phyloP scores from a whole-genome alignment of 805 yeast genomes.

The Monosporozyma aerobia region DNA sequence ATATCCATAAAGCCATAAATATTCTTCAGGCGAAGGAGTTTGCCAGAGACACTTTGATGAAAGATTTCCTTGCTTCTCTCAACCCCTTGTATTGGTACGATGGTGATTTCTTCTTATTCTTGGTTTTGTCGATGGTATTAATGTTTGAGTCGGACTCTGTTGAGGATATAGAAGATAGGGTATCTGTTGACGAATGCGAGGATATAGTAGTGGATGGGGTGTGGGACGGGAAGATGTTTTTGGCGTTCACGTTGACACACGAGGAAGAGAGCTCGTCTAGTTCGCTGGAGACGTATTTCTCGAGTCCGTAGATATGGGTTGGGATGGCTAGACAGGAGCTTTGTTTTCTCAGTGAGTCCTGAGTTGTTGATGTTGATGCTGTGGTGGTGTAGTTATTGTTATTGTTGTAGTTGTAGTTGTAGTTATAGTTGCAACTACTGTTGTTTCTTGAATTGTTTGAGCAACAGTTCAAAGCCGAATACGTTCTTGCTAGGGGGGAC shows the following conservation, averaged over 20 bases:
- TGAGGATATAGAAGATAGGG: no score
- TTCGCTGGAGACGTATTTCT: conserved; percentile 21
- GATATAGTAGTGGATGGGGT: no score
- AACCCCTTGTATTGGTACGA: no score
- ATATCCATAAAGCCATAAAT: not conserved
- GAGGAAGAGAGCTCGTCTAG: conserved; percentile 15
- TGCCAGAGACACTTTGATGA: conserved; percentile 5
- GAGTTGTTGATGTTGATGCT: not conserved
- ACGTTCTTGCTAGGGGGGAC: not conserved
- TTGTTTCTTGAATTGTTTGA: not conserved
- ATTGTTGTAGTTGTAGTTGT: not conserved
- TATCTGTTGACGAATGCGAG: no score
- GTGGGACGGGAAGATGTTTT: no score
- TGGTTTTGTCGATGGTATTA: no score
- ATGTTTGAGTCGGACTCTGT: no score
- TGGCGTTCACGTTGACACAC: not conserved
- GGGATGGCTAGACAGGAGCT: conserved; percentile 18
- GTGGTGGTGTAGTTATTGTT: not conserved
- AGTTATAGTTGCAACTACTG: not conserved
- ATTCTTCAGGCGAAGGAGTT: conserved; percentile 5
- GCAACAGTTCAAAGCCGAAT: not conserved
- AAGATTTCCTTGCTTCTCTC: conserved; percentile 1
- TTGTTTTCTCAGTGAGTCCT: conserved; percentile 1
- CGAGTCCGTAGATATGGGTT: conserved; percentile 24
- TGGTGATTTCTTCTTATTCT: no score